Evolutionary conservation across 208 protist species (phyloP).

Genomic region (Acanthamoeba lenticulata): DNA sequence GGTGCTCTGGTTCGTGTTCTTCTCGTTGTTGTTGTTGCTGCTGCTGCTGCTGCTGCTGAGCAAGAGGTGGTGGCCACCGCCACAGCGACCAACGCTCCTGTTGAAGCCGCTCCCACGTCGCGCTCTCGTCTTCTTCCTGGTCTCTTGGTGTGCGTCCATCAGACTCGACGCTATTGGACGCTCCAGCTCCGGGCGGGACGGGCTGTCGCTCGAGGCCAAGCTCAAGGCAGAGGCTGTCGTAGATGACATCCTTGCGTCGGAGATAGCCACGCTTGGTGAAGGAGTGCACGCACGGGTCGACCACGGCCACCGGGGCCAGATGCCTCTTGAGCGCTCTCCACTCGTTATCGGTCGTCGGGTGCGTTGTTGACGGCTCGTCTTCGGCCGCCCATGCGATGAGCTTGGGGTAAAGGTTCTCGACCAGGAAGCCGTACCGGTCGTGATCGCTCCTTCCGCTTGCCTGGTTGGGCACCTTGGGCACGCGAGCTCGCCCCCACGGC

Average conservation of each 20-base stretch:
- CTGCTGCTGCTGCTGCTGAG: too few species aligned
- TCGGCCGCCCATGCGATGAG: neutral
- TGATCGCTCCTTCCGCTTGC: neutral
- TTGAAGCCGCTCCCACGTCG: too few species aligned
- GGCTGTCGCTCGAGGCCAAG: neutral
- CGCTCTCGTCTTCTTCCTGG: neutral
- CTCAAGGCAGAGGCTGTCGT: neutral
- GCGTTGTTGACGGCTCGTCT: neutral
- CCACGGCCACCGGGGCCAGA: neutral
- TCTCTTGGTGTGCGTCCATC: too few species aligned
- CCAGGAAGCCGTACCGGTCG: neutral
- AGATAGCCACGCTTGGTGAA: conserved; percentile 17
- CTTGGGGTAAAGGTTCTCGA: neutral
- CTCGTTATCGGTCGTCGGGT: neutral
- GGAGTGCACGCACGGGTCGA: conserved; percentile 13
- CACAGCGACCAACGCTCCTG: too few species aligned
- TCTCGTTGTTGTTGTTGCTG: too few species aligned
- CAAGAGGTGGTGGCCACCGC: too few species aligned
- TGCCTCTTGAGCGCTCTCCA: neutral
- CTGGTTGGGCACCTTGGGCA: neutral
- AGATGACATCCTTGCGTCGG: conserved; percentile 2
- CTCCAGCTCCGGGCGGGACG: neutral
- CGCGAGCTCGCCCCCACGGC: neutral
- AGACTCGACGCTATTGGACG: neutral
- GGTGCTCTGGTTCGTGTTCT: too few species aligned